phyloP scores from a whole-genome alignment of 1,139 yeast species.

The Protomyces lactucae-debilis region DNA sequence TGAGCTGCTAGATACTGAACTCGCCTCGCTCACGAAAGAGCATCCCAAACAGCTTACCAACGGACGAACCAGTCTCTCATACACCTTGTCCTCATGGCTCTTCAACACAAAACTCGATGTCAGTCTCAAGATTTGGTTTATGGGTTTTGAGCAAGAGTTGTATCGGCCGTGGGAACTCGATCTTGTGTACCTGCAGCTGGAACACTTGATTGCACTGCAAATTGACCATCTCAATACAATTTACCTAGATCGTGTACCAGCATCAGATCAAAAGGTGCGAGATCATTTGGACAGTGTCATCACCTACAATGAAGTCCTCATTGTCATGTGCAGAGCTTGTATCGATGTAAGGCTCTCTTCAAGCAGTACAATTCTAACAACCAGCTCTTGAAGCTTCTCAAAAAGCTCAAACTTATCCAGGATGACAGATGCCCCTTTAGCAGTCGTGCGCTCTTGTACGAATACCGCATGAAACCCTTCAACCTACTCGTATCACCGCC shows the following conservation, averaged over 20 bases:
- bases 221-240: slow-evolving; percentile 1
- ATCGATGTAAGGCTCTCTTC: neutral
- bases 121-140: slow-evolving; percentile 67
- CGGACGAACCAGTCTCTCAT: slow-evolving; percentile 36
- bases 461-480: slow-evolving; percentile 11
- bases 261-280: neutral
- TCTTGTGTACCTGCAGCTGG: slow-evolving; percentile 59
- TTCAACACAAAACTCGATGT: slow-evolving; percentile 58
- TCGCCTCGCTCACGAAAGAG: slow-evolving; percentile 5
- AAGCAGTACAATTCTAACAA: neutral
- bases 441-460: neutral
- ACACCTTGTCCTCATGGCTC: slow-evolving; percentile 65
- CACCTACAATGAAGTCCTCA: slow-evolving; percentile 1
- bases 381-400: neutral
- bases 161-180: slow-evolving; percentile 68
- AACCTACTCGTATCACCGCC: slow-evolving; percentile 3
- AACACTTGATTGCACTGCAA: slow-evolving; percentile 5
- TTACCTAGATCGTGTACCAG: slow-evolving; percentile 9
- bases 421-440: neutral
- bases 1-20: slow-evolving; percentile 13
- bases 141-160: slow-evolving; percentile 72
- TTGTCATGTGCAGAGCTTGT: neutral
- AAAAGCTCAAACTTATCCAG: neutral
- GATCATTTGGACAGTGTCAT: neutral
- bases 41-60: slow-evolving; percentile 1